Base-by-base conservation (phyloP, 345 rosid genomes). In the Streptanthus diversifolius region DNA sequence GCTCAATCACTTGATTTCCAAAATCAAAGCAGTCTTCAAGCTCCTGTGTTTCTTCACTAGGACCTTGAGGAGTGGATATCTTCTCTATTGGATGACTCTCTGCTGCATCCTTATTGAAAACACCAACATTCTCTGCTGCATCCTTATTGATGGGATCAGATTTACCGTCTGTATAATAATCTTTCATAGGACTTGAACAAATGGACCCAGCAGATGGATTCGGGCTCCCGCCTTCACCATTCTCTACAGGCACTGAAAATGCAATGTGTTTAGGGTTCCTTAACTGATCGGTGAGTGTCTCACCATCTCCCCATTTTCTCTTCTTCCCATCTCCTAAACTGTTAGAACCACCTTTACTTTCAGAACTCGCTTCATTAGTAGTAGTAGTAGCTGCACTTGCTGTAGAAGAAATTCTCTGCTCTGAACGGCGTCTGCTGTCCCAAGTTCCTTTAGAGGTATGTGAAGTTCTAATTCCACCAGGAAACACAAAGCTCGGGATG, bases 401-500 rank as follows among this genome's bases (percentile, higher is more conserved):
- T 41, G 87, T 86, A 25, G 88, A 75, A 25, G 86, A 71, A 79
- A 63, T 76, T 71, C 80, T 85, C 30, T 83, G 68, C 57, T 88
- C 96, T 43, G 68, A 70, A 41, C 79, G 79, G 30, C 84, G 84
- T 72, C 73, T 84, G 63, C 81, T 77, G 53, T 95, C 98, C 96
- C 96, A 95, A 51, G 93, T 87, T 62, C 62, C 68, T 72, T 83
- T 90, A 17, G 89, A 58, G 43, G 85, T 79, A 39, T 89, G 92
- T 18, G 89, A 78, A 68, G 96, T 90, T 55, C 88, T 91, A 70
- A 80, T 63, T 33, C 98, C 98, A 58, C 92, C 88, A 47, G 98
- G 93, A 79, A 87, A 95, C 61, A 91, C 98, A 79, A 84, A 91
- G 73, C 37, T 82, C 15, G 99, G 99, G 30, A 95, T 82, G 71